phyloP scores from a whole-genome alignment of 108 stramenopile species.

The Skeletonema potamos region DNA sequence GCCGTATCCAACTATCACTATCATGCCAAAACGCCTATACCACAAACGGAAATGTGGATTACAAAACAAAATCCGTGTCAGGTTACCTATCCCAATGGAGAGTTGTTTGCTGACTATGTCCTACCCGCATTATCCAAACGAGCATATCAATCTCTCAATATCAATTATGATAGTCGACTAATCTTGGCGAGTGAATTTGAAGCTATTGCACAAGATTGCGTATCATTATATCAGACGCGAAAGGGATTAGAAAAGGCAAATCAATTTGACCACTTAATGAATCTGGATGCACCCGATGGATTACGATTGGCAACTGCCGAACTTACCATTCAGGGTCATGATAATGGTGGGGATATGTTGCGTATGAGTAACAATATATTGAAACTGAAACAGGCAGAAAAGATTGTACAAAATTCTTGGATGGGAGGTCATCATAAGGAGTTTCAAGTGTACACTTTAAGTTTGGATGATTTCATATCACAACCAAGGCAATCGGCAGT shows the following conservation, averaged over 20 bases:
- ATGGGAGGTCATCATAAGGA: neutral
- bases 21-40: constrained; percentile 1
- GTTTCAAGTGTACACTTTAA: constrained; percentile 21
- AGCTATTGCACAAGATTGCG: constrained; percentile 7
- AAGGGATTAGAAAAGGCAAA: constrained; percentile 1
- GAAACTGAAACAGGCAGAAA: constrained; percentile 28
- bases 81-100: constrained; percentile 3
- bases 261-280: constrained; percentile 19
- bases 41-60: constrained; percentile 10
- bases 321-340: constrained; percentile 17
- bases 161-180: neutral
- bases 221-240: constrained; percentile 12
- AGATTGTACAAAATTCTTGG: neutral
- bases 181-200: constrained; percentile 12
- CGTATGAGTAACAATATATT: constrained; percentile 29
- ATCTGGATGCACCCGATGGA: constrained; percentile 11
- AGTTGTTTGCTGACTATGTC: constrained; percentile 11
- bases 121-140: constrained; percentile 7
- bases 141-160: neutral
- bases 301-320: constrained; percentile 22
- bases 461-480: constrained; percentile 24
- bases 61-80: constrained; percentile 22
- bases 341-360: constrained; percentile 27
- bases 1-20: constrained; percentile 29
- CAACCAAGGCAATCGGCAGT: constrained; percentile 4